These are phyloP conservation scores for Scheffersomyces segobiensis DNA, from an alignment of 1,139 yeast genomes.

Conservation along the genomic window DNA sequence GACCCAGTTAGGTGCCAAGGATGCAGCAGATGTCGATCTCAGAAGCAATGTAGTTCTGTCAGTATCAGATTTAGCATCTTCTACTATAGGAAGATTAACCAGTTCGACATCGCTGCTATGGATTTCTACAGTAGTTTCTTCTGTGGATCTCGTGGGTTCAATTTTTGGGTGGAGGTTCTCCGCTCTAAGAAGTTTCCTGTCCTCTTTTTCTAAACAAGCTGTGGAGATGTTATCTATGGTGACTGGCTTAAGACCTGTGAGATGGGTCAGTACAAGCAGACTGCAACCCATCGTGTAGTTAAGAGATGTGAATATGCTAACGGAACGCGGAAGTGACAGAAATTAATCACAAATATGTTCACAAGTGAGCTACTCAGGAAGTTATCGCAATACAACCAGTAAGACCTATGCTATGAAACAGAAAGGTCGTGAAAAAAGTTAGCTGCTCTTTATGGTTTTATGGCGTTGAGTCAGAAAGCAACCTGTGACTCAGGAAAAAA, in stretches of 20 bases:
- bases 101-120: conserved; percentile 7
- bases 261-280: not conserved
- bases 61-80: not conserved
- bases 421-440: not conserved
- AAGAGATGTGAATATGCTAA: too few species aligned
- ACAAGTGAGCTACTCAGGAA: not conserved
- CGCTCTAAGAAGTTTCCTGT: not conserved
- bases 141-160: not conserved
- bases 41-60: not conserved
- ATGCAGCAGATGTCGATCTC: not conserved
- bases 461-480: not conserved
- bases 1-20: conserved; percentile 9
- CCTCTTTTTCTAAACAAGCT: not conserved
- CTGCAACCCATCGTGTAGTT: not conserved
- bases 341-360: not conserved
- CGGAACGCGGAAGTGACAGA: not conserved
- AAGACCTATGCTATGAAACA: not conserved
- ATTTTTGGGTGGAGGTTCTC: not conserved
- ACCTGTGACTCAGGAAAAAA: not conserved
- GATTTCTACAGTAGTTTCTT: conserved; percentile 7
- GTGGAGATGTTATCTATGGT: not conserved
- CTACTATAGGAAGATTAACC: not conserved
- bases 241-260: not conserved
- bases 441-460: not conserved
- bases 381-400: not conserved